phyloP scores from a whole-genome alignment of 305 asterid species.

The Fraxinus velutina region DNA sequence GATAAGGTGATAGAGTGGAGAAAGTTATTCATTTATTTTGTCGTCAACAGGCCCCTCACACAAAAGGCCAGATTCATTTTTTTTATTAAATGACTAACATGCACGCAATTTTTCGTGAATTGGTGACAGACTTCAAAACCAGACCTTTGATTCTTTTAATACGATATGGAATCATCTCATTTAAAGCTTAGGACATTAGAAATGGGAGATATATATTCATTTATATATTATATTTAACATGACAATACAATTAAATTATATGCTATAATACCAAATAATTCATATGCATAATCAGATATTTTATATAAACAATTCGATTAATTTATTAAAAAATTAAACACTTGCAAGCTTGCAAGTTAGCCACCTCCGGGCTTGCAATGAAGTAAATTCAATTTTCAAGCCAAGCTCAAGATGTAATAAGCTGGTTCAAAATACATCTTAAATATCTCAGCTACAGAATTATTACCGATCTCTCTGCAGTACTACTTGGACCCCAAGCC shows the following conservation, averaged over 20 bases:
- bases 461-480: constrained; percentile 75
- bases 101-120: neutral
- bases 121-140: neutral
- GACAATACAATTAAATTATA: neutral
- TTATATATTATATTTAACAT: neutral
- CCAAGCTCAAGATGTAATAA: neutral
- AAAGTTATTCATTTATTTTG: neutral
- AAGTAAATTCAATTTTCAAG: neutral
- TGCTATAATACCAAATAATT: neutral
- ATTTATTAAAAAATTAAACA: neutral
- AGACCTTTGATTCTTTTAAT: neutral
- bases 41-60: neutral
- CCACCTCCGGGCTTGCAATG: neutral
- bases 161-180: neutral
- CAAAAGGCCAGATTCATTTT: neutral
- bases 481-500: constrained; percentile 55
- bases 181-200: neutral
- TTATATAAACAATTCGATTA: neutral
- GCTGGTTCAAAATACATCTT: neutral
- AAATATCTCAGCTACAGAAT: constrained; percentile 2
- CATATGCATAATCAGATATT: neutral
- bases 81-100: neutral
- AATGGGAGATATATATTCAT: neutral
- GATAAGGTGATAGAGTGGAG: neutral
- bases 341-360: neutral